Evolutionary conservation across 1,284 basidiomycete genomes (phyloP), one percentile per base, ranked within the genome.

Genomic region (Ceratobasidium sp.): DNA sequence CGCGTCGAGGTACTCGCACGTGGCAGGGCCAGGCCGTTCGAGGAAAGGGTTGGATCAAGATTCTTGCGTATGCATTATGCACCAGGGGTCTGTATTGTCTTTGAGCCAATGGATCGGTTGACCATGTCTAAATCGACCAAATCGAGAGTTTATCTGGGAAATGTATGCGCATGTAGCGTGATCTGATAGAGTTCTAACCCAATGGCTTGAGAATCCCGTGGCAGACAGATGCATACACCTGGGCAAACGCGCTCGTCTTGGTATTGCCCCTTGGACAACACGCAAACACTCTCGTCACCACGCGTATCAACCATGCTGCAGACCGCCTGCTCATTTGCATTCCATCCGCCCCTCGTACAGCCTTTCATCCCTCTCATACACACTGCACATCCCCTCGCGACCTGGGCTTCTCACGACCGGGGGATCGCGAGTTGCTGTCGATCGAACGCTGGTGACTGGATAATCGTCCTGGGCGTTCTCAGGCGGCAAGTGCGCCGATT

Each of bases 1-100:
- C 33, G 59, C 35, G 59, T 62, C 30, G 59, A 44, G 41, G 41
- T 44, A 44, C 41, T 44, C 8, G 41, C 41, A 44, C 41, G 41
- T 44, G 41, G 41, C 8, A n/a, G 59, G 59, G 16, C 59, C 20
- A n/a, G 59, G 33, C 59, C 27, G 23, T 33, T n/a, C 35, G 55
- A 62, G 14, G 16, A 4, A n/a, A 62, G 30, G 59, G 33, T 62
- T 62, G 59, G 59, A 62, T 62, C 59, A 62, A 62, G 59, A 38
- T 62, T 62, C 18, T 14, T 35, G 23, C 30, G 27, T 62, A 38
- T 62, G 30, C 10, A 44, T 44, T 44, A 44, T 44, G 41, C 41
- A 12, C 10, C 41, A 8, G 10, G 41, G 41, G 8, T 41, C 38
- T 41, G 38, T 5, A 10, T 41, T 62, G 59, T 35, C 59, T 62